Evolutionary conservation across 495 filamentous ascomycete species (phyloP), one percentile per base, ranked within the genome.

Genomic region (Letharia lupina): DNA sequence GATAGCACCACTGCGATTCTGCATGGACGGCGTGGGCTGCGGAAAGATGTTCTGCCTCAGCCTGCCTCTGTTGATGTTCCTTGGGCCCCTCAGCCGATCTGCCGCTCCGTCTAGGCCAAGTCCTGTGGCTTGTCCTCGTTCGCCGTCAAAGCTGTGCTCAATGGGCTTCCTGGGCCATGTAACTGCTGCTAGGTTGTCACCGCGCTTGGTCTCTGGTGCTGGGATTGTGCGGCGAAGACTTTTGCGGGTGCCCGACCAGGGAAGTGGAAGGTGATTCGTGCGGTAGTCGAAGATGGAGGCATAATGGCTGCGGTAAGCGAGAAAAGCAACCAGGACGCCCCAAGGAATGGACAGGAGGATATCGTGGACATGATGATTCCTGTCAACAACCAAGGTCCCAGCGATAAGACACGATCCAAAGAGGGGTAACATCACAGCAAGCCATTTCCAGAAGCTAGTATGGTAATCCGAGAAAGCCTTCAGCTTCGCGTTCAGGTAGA

Each of bases 401-500:
- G 62, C 72, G 54, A 79, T 65, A 41, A 76, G 60, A 41, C 63
- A 67, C 11, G 80, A 79, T 13, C 73, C 70, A 20, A 78, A 41
- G 12, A 78, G 52, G 10, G 80, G 80, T 8, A 67, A 41, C 10
- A 78, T 20, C 7, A 81, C 73, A 5, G 74, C 23, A 2, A 82
- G 47, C 12, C 77, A 41, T 47, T 77, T 78, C 76, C 76, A 79
- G 50, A 76, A 75, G 28, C 69, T 64, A 11, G 77, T 71, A 61
- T 79, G 83, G 68, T 83, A 83, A 72, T 84, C 80, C 58, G 79
- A 68, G 67, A 84, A 86, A 31, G 84, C 78, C 73, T 87, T 86
- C 28, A 89, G 75, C 66, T 88, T 87, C 10, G 82, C 85, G 66
- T 88, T 88, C 23, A 89, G 75, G 71, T 86, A 89, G 0, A 89